Conservation (phyloP, 306 rosid genomes). For the Oxytropis ochrocephala region DNA sequence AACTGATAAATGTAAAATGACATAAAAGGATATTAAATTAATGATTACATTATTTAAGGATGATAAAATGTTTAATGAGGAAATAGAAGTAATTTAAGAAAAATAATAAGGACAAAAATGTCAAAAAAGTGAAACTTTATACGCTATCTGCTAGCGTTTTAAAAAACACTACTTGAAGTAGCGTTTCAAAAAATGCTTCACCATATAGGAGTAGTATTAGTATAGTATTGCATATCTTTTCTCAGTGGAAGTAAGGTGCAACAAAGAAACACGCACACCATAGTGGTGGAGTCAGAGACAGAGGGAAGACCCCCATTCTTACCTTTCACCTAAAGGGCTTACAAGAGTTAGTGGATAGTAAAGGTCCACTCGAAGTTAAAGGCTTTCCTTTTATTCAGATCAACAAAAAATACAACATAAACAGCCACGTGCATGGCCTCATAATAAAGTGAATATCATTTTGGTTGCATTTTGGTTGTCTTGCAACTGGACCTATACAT, state of each 20-base stretch:
- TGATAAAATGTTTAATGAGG: too few species aligned
- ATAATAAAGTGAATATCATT: slow-evolving; percentile 7
- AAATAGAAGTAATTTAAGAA: too few species aligned
- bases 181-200: too few species aligned
- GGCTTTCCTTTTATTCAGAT: neutral
- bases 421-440: slow-evolving; percentile 1
- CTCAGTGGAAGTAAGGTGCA: neutral
- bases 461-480: neutral
- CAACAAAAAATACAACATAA: slow-evolving; percentile 7
- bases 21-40: too few species aligned
- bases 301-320: neutral
- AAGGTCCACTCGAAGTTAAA: slow-evolving; percentile 22
- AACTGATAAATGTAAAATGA: too few species aligned
- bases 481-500: neutral
- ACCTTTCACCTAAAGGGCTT: slow-evolving; percentile 16
- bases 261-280: neutral
- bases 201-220: too few species aligned
- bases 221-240: neutral
- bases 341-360: neutral
- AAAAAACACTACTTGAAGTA: too few species aligned
- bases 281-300: neutral
- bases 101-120: too few species aligned
- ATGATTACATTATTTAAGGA: too few species aligned
- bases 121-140: too few species aligned
- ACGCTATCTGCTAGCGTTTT: too few species aligned